Evolutionary conservation across 306 rosid genomes (phyloP).

Genomic region (Citrullus amarus): DNA sequence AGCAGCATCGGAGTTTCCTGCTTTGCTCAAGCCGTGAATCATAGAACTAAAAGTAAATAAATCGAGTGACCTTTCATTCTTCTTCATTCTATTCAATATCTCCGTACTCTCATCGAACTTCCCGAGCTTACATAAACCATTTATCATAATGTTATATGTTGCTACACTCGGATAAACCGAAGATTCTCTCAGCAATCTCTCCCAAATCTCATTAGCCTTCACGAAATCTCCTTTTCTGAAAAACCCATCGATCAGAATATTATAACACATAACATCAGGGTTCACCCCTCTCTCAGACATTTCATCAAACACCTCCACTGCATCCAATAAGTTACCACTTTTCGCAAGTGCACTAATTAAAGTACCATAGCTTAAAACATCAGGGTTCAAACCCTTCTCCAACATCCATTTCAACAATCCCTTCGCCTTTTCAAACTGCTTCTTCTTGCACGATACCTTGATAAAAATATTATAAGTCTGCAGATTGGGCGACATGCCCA

Average conservation of each 20-base stretch:
- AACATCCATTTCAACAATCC: constrained; percentile 56
- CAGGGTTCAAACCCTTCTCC: constrained; percentile 43
- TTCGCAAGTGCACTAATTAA: constrained; percentile 42
- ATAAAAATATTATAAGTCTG: constrained; percentile 58
- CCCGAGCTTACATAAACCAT: constrained; percentile 69
- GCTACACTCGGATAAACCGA: constrained; percentile 51
- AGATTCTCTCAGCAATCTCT: constrained; percentile 40
- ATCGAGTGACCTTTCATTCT: constrained; percentile 37
- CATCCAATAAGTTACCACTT: constrained; percentile 33
- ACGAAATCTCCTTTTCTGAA: constrained; percentile 38
- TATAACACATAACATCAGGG: constrained; percentile 74
- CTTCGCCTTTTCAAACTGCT: constrained; percentile 53
- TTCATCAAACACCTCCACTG: constrained; percentile 75
- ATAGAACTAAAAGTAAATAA: constrained; percentile 48
- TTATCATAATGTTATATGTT: constrained; percentile 75
- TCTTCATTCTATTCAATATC: constrained; percentile 81
- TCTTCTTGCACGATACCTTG: constrained; percentile 61
- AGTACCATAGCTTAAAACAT: constrained; percentile 55
- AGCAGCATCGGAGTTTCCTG: constrained; percentile 47
- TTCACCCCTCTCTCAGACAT: constrained; percentile 59
- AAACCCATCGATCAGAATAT: constrained; percentile 70
- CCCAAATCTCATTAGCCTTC: constrained; percentile 64
- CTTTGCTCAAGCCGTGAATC: constrained; percentile 67
- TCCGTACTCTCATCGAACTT: constrained; percentile 57
- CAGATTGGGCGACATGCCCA: constrained; percentile 47